Evolutionary conservation across 1,139 yeast species (phyloP), one percentile per base, ranked within the genome.

Genomic region (Blastobotrys illinoisensis): DNA sequence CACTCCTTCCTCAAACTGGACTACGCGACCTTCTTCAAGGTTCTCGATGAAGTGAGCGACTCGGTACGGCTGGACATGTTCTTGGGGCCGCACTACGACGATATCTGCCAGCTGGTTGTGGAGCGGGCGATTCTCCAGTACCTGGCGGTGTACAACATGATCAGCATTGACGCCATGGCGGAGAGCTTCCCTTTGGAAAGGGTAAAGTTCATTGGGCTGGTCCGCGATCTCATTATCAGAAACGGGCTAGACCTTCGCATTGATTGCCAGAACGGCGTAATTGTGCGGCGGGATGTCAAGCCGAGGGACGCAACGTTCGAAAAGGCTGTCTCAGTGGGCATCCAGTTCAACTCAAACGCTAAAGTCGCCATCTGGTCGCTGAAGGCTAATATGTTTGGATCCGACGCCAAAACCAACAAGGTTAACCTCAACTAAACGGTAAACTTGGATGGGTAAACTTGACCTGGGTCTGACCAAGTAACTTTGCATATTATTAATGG

Each of bases 51-150:
- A n/a, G 60, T 58, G 54, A 54, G 56, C 32, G 36, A 54, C 21
- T 58, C 58, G 51, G 55, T 62, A 53, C 50, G 56, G 46, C 53
- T 60, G 32, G 62, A 63, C 44, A 51, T 60, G 45, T 55, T 55
- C 52, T 40, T 62, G 36, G 58, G 58, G n/a, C 56, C 56, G 9
- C 55, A 54, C n/a, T 51, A 54, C 28, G 49, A 50, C 3, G 46
- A 48, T 7, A 18, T 63, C 16, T 49, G 56, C 45, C 23, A 48
- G 11, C 49, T 53, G 32, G 60, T 64, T 14, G 49, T 52, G n/a
- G 54, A 54, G n/a, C 53, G 62, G n/a, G 64, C 65, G 1, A 52
- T 58, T 26, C 48, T 58, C 19, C 65, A 62, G 50, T 63, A 60
- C 48, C 54, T 64, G 28, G 56, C 59, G 13, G 63, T 59, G 14